Conservation (phyloP, 208 protist genomes). For the Leishmania mexicana region DNA sequence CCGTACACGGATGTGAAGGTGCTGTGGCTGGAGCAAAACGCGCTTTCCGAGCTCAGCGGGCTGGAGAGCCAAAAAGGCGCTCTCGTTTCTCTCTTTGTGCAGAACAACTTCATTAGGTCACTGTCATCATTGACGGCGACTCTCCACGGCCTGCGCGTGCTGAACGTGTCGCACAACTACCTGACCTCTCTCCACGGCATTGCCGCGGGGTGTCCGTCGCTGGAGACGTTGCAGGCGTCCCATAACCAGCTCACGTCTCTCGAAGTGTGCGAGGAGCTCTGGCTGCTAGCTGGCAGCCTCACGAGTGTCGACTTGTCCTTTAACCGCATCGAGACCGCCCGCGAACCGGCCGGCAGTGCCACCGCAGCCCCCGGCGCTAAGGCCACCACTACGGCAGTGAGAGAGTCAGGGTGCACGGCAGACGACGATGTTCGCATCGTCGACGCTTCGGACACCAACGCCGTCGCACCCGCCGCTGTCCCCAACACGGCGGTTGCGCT, state of each 20-base stretch:
- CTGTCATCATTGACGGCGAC: constrained; percentile 44
- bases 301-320: constrained; percentile 93
- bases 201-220: constrained; percentile 43
- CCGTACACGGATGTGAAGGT: constrained; percentile 88
- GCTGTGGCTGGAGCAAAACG: constrained; percentile 96
- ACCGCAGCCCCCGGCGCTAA: not conserved
- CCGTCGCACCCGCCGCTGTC: not conserved
- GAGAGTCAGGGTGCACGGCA: not conserved
- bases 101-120: constrained; percentile 92
- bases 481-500: not conserved
- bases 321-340: constrained; percentile 78
- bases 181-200: constrained; percentile 70
- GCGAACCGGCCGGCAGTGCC: constrained; percentile 11
- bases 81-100: constrained; percentile 91
- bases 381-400: not conserved
- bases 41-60: constrained; percentile 79
- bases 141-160: constrained; percentile 79
- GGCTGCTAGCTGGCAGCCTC: constrained; percentile 64
- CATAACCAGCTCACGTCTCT: constrained; percentile 79
- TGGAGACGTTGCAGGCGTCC: constrained; percentile 75
- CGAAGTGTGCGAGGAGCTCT: constrained; percentile 76
- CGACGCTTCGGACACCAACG: constrained; percentile 15
- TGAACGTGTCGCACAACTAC: constrained; percentile 82
- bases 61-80: constrained; percentile 61
- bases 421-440: constrained; percentile 44